Percentiles rank a stretch among this genome's conserved stretches.
Conservation (phyloP, 228 moss, liverwort and hornwort species). For the Sphagnum magellanicum region DNA sequence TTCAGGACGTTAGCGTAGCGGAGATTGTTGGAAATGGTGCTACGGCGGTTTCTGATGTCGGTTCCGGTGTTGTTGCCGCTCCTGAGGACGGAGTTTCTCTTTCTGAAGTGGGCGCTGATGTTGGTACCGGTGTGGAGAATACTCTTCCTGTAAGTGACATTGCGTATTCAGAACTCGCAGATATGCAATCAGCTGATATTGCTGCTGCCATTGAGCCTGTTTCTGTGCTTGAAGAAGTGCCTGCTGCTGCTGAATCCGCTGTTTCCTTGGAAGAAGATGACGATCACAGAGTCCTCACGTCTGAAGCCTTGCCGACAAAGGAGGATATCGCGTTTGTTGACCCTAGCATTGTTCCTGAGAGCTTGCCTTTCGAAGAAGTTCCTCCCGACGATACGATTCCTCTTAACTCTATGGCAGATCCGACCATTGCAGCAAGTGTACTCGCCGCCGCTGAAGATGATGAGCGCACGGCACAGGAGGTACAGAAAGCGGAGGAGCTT, state of each 20-base stretch:
- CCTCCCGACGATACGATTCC: conserved; percentile 40
- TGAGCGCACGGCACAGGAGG: too few species aligned
- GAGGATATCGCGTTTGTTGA: conserved; percentile 12
- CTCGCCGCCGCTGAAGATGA: background rate
- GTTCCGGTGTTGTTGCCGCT: too few species aligned
- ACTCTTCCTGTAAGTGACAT: background rate
- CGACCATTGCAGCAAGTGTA: conserved; percentile 1
- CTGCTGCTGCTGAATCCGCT: background rate
- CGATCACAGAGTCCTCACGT: background rate
- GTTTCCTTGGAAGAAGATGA: background rate
- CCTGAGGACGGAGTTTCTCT: too few species aligned
- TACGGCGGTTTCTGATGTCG: too few species aligned
- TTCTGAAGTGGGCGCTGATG: too few species aligned
- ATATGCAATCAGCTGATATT: background rate
- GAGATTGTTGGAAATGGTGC: background rate
- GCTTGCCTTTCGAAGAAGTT: conserved; percentile 35
- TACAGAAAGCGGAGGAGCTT: conserved; percentile 5
- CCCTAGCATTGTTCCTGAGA: conserved; percentile 14
- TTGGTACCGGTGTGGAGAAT: background rate
- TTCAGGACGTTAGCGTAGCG: background rate
- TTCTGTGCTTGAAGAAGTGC: background rate
- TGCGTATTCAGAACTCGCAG: too few species aligned
- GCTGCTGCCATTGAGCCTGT: background rate
- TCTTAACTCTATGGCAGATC: conserved; percentile 10
- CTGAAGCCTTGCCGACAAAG: conserved; percentile 12